Evolutionary conservation across 306 rosid species (phyloP), one percentile per base, ranked within the genome.

Genomic region (Sesbania bispinosa): DNA sequence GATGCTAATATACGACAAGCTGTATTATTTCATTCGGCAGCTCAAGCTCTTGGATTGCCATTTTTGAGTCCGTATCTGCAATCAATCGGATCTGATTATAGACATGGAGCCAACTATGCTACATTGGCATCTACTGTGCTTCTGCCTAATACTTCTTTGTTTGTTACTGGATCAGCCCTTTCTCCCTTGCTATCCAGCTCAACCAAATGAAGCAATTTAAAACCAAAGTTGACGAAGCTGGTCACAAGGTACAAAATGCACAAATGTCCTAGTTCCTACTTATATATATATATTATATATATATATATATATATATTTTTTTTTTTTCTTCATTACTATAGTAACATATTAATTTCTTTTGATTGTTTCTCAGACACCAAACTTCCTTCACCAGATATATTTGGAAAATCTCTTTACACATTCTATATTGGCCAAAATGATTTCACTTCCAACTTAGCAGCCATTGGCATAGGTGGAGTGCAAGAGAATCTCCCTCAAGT

Each of bases 371-470:
- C 51, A 86, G 98, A 79, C 36, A 39, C 45, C 11, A 79, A 67
- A 29, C 87, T 90, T 74, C 98, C 98, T 55, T 59, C 87, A 1
- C 81, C 82, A 0, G 80, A 87, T 69, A 71, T 90, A 21, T 81
- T 93, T 13, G 88, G 96, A 67, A 93, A 86, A 71, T 91, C 97
- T 9, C 71, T 90, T 5, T 93, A 86, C 78, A 87, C 90, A 35
- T 87, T 93, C 24, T 87, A 90, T 21, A 87, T 93, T 58, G 98
- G 98, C 47, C 98, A 92, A 80, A 92, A 88, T 71, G 96, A 89
- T 71, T 92, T 88, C 75, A 92, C 98, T 63, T 89, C 95, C 81
- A 86, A 85, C 63, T 80, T 92, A 66, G 83, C 61, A 20, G 77
- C 77, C 61, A 76, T 84, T 73, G 94, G 95, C 23, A 77, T 75